Evolutionary conservation across 257 asterid species (phyloP).

Genomic region (Solanum rostratum): DNA sequence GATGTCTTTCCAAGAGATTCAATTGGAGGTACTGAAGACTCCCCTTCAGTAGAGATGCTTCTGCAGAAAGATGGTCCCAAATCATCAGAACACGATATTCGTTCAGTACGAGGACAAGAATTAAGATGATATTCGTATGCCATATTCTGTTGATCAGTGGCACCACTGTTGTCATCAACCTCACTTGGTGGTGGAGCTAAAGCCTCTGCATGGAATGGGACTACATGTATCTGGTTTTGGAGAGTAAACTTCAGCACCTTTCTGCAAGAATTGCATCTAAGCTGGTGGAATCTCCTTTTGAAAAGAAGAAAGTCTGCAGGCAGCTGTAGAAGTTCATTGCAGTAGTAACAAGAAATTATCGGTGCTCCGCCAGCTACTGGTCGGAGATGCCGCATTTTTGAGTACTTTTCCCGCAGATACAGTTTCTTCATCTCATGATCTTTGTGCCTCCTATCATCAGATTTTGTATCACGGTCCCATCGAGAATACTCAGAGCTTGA

Average conservation of each 20-base stretch:
- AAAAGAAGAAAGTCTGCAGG: constrained; percentile 69
- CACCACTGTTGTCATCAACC: constrained; percentile 20
- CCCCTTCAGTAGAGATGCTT: constrained; percentile 45
- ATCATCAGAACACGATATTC: constrained; percentile 39
- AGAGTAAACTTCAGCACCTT: constrained; percentile 52
- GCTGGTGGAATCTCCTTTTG: constrained; percentile 46
- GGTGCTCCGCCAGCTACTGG: constrained; percentile 86
- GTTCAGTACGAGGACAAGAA: constrained; percentile 21
- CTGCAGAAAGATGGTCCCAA: constrained; percentile 38
- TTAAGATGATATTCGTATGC: constrained; percentile 11
- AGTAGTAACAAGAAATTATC: constrained; percentile 49
- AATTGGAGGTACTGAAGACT: constrained; percentile 18
- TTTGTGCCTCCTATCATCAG: constrained; percentile 25
- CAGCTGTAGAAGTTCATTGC: constrained; percentile 56
- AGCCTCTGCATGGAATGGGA: constrained; percentile 33
- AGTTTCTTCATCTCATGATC: constrained; percentile 25
- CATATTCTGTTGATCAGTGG: constrained; percentile 10
- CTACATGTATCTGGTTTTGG: constrained; percentile 29
- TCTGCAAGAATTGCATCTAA: constrained; percentile 57
- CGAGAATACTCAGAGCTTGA: constrained; percentile 33
- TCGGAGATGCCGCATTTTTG: constrained; percentile 37
- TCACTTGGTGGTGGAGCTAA: constrained; percentile 57
- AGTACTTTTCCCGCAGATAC: constrained; percentile 29
- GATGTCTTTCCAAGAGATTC: constrained; percentile 11
- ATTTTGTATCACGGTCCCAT: constrained; percentile 24